phyloP scores from a whole-genome alignment of 2,329 filamentous ascomycete species.

The Chaetomium globosum region DNA sequence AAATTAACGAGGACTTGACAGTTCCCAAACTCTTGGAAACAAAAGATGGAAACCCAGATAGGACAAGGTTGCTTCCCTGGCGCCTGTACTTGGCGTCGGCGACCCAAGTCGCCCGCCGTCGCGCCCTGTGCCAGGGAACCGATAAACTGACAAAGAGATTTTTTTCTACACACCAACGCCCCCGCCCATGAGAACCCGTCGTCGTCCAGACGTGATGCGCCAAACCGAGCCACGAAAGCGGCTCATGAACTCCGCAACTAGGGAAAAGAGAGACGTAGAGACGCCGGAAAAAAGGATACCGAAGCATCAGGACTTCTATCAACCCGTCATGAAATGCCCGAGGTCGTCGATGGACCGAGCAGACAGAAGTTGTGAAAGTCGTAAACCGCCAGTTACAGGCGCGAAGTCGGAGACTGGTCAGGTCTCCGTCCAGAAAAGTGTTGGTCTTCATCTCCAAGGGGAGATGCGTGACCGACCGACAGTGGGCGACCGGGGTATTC shows the following conservation, averaged over 20 bases:
- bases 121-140: constrained; percentile 2
- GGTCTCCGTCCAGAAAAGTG: not conserved
- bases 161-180: constrained; percentile 12
- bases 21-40: constrained; percentile 24
- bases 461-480: constrained; percentile 10
- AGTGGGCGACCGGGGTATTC: not conserved
- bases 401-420: constrained; percentile 5
- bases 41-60: constrained; percentile 13
- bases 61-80: constrained; percentile 5
- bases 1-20: constrained; percentile 22
- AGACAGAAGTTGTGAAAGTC: constrained; percentile 11
- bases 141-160: constrained; percentile 1
- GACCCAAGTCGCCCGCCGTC: constrained; percentile 1
- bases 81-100: not conserved
- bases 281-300: constrained; percentile 8
- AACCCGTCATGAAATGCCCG: constrained; percentile 12
- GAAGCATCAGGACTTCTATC: not conserved
- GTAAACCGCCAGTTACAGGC: constrained; percentile 14
- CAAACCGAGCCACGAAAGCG: constrained; percentile 1
- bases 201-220: constrained; percentile 16
- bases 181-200: constrained; percentile 15
- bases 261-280: not conserved
- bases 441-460: not conserved
- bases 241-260: constrained; percentile 10
- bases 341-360: not conserved